These are phyloP conservation scores for Dryas drummondii DNA, from an alignment of 306 rosid species.

Conservation along the genomic window DNA sequence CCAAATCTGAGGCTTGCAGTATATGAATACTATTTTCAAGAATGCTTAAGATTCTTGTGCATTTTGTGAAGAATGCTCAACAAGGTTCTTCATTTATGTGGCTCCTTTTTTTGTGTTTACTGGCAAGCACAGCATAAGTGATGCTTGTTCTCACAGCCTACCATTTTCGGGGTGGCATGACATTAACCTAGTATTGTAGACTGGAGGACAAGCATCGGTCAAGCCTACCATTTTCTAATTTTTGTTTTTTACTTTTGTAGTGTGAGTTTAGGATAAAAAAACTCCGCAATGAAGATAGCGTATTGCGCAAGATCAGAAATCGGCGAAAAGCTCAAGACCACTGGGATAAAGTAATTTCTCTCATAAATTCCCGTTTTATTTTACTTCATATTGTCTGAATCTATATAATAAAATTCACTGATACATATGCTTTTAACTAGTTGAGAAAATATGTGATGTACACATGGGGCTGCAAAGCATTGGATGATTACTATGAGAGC, in stretches of 20 bases:
- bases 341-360: constrained; percentile 81
- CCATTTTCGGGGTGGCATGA: too few species aligned
- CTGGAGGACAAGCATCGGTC: too few species aligned
- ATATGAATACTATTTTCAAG: too few species aligned
- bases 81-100: too few species aligned
- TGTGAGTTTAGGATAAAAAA: constrained; percentile 80
- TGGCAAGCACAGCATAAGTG: too few species aligned
- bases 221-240: not conserved
- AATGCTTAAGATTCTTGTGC: too few species aligned
- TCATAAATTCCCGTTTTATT: constrained; percentile 18
- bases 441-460: constrained; percentile 92
- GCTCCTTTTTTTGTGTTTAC: too few species aligned
- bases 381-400: constrained; percentile 3
- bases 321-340: constrained; percentile 74
- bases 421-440: constrained; percentile 41
- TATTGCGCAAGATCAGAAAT: constrained; percentile 64
- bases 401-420: constrained; percentile 14
- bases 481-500: constrained; percentile 37
- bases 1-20: not conserved
- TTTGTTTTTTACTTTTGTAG: constrained; percentile 39
- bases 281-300: constrained; percentile 75
- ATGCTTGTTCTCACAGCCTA: too few species aligned
- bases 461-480: constrained; percentile 60
- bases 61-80: too few species aligned
- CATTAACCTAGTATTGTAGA: too few species aligned